Conservation (phyloP, 2,329 filamentous ascomycete species). For the Xenosphaeropsis pyriputrescens region DNA sequence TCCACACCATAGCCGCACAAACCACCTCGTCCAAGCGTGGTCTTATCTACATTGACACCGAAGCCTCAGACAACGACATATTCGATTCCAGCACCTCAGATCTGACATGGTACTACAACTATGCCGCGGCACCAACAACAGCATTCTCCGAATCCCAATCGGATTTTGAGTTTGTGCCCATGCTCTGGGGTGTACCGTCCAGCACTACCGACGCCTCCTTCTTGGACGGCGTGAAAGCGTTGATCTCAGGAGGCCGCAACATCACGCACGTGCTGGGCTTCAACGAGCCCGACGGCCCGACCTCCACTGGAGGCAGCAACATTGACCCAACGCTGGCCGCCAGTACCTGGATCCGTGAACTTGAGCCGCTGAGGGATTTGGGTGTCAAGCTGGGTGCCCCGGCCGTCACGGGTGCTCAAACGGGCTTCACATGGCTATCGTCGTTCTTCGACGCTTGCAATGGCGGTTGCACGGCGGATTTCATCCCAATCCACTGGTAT, state of each 20-base stretch:
- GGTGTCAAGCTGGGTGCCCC: constrained; percentile 59
- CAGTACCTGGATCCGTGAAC: constrained; percentile 52
- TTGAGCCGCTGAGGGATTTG: constrained; percentile 50
- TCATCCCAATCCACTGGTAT: constrained; percentile 52
- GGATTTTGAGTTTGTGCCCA: constrained; percentile 61
- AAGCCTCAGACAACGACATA: constrained; percentile 46
- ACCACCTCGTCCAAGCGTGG: constrained; percentile 48
- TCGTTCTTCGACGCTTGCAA: constrained; percentile 52
- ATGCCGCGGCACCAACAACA: constrained; percentile 38
- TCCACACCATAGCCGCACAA: not conserved
- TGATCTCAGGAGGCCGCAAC: constrained; percentile 38
- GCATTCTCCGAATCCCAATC: constrained; percentile 33
- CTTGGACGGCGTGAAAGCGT: constrained; percentile 36
- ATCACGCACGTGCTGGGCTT: constrained; percentile 59
- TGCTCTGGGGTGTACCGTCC: constrained; percentile 54
- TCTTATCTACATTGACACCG: constrained; percentile 50
- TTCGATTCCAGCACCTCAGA: constrained; percentile 43
- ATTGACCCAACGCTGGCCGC: constrained; percentile 47
- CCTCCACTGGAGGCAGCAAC: constrained; percentile 42
- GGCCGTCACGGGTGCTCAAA: constrained; percentile 46
- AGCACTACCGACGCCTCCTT: constrained; percentile 41
- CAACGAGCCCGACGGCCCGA: constrained; percentile 60
- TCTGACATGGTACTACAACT: constrained; percentile 82
- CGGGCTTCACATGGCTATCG: constrained; percentile 50
- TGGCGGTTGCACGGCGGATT: constrained; percentile 46